phyloP scores from a whole-genome alignment of 2,329 filamentous ascomycete species.

The Colletotrichum lini region DNA sequence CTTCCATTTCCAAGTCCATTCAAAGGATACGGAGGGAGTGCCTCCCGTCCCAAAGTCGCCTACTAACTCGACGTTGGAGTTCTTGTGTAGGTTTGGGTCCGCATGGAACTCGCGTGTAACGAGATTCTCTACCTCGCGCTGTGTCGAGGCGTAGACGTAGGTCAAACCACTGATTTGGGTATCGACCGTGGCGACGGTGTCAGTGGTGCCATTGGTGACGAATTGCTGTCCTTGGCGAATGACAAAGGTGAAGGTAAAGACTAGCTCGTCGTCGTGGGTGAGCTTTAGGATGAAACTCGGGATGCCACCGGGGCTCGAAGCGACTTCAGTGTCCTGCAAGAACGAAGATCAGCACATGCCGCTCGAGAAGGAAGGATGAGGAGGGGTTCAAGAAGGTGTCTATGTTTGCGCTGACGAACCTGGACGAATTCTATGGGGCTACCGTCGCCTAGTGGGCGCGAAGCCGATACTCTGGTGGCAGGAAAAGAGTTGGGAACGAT shows the following conservation, averaged over 20 bases:
- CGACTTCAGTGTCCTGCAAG: constrained; percentile 81
- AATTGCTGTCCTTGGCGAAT: constrained; percentile 67
- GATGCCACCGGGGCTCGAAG: constrained; percentile 57
- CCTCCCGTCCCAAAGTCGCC: constrained; percentile 90
- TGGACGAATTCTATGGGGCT: constrained; percentile 91
- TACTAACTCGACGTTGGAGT: constrained; percentile 94
- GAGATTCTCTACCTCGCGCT: constrained; percentile 91
- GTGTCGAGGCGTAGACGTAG: constrained; percentile 89
- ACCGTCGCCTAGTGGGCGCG: constrained; percentile 80
- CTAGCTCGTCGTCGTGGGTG: constrained; percentile 90
- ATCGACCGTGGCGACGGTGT: constrained; percentile 64
- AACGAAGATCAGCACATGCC: constrained; percentile 27
- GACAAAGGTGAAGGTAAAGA: constrained; percentile 93
- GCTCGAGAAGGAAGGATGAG: background rate
- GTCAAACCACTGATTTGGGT: constrained; percentile 90
- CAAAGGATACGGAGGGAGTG: constrained; percentile 87
- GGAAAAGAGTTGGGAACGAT: constrained; percentile 90
- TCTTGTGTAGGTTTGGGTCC: constrained; percentile 97
- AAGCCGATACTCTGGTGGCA: constrained; percentile 81
- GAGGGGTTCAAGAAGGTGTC: constrained; percentile 3
- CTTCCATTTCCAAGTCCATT: constrained; percentile 98
- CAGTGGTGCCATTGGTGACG: constrained; percentile 61
- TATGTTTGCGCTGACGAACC: constrained; percentile 66
- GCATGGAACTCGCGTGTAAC: constrained; percentile 97
- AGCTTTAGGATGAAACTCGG: constrained; percentile 90